A percentile compares a stretch with the other conserved stretches of the same genome.
phyloP scores from a whole-genome alignment of 2,329 filamentous ascomycete species.

The Parastagonospora avenae region DNA sequence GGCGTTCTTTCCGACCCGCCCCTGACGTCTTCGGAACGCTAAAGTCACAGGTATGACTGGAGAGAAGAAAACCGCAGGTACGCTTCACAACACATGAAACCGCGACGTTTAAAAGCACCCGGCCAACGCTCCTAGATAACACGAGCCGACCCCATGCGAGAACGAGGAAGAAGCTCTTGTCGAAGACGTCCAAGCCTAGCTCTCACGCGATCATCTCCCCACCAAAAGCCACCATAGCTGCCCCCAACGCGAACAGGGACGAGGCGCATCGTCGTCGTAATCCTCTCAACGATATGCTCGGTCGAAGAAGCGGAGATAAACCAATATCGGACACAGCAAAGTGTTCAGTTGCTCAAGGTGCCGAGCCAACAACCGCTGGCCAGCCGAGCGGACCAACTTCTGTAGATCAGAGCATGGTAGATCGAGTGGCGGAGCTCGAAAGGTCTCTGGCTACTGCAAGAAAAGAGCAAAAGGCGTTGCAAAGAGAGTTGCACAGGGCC shows the following conservation, averaged over 20 bases:
- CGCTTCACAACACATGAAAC: neutral
- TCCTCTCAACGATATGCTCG: slow-evolving; percentile 40
- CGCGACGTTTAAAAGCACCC: neutral
- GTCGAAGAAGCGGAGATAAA: slow-evolving; percentile 7
- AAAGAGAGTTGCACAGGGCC: slow-evolving; percentile 32
- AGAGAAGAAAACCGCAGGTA: slow-evolving; percentile 40
- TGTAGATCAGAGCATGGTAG: slow-evolving; percentile 10
- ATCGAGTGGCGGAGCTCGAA: slow-evolving; percentile 34
- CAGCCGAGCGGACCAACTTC: slow-evolving; percentile 2
- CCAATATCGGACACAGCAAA: slow-evolving; percentile 1
- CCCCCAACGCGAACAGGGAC: slow-evolving; percentile 37
- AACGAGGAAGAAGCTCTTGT: slow-evolving; percentile 27
- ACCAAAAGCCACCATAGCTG: slow-evolving; percentile 36
- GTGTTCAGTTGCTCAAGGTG: neutral
- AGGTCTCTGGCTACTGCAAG: slow-evolving; percentile 24
- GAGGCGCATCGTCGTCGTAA: slow-evolving; percentile 36
- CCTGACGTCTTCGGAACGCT: slow-evolving; percentile 16
- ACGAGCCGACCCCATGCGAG: slow-evolving; percentile 33
- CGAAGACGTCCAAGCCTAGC: slow-evolving; percentile 28
- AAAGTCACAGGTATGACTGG: slow-evolving; percentile 29
- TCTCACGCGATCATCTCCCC: slow-evolving; percentile 31
- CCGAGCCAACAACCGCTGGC: slow-evolving; percentile 1
- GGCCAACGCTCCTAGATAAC: slow-evolving; percentile 23
- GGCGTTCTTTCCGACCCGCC: slow-evolving; percentile 16
- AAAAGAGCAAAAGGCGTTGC: slow-evolving; percentile 29